Evolutionary conservation across 2,329 filamentous ascomycete species (phyloP), one percentile per base, ranked within the genome.

Genomic region (Alternaria atra): DNA sequence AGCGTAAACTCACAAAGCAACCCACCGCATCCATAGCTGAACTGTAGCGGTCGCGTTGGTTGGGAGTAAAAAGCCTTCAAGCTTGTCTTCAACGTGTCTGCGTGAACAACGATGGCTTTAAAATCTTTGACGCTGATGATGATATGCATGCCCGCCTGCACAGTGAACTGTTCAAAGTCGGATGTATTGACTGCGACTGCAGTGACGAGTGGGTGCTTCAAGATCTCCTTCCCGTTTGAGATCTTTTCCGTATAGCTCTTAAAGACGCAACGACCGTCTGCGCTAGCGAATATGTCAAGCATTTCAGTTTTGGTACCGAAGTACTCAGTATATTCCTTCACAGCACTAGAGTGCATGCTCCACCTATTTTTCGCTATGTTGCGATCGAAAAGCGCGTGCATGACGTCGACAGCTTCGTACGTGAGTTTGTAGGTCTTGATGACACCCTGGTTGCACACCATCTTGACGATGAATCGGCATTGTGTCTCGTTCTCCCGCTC

Each of bases 121-220:
- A 94, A 94, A 77, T 94, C 91, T 71, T 92, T 93, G 73, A 94
- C 91, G 68, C 89, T 92, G 72, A 94, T 91, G 60, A 92, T 87
- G 70, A 93, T 91, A 73, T 93, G 91, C 58, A 93, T 84, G 52
- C 90, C 89, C 61, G 92, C 88, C 73, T 93, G 89, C 30, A 92
- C 88, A 23, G 87, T 83, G 62, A 94, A 91, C 52, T 90, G 86
- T 58, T 91, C 89, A 70, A 94, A 94, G 68, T 94, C 91, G 58
- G 90, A 86, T 30, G 87, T 88, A 73, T 93, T 90, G 13, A 94
- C 85, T 1, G 91, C 87, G 62, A 94, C 91, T 30, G 91, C 91
- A 9, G 91, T 94, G 68, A 92, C 90, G 1, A 94, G 83, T 6
- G 91, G 91, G 73, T 94, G 92, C 74, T 92, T 93, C 44, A 94